These are phyloP conservation scores for Daucus carota DNA, from an alignment of 129 eudicot species.

Conservation along the genomic window DH1_v3.0 NC_030389.2:43893001-43893500, in stretches of 20 bases:
- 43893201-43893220: conserved; percentile 24
- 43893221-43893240: conserved; percentile 20
- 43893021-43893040: background rate
- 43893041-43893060: background rate
- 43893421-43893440: conserved; percentile 23
- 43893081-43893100: background rate
- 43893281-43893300: conserved; percentile 28
- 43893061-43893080: background rate
- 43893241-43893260: conserved; percentile 21
- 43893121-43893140: background rate
- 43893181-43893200: conserved; percentile 20
- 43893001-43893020: background rate
- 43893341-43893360: conserved; percentile 23
- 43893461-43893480: conserved; percentile 26
- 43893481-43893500: conserved; percentile 29
- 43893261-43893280: conserved; percentile 25
- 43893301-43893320: conserved; percentile 26
- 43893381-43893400: conserved; percentile 28
- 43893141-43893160: conserved; percentile 14
- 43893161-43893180: conserved; percentile 25
- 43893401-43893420: conserved; percentile 31
- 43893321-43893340: conserved; percentile 23
- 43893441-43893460: conserved; percentile 33
- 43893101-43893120: background rate
- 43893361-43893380: conserved; percentile 24